Base-by-base conservation (phyloP, 2,329 filamentous ascomycete genomes). In the Knoxdaviesia capensis region DNA sequence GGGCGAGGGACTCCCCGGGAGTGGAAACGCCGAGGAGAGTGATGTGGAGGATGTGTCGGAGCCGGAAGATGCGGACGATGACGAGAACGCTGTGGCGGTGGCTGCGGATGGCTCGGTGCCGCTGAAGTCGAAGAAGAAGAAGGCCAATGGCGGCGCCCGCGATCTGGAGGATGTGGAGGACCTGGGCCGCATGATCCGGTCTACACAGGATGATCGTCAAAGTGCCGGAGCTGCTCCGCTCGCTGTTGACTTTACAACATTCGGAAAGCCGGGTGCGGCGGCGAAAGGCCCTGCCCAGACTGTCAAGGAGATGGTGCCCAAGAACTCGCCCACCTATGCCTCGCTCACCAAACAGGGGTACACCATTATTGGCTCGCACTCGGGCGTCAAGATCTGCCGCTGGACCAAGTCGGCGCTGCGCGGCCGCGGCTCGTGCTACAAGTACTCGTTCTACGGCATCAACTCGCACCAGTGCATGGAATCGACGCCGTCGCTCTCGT, bases 401-500 rank as follows among this genome's bases (percentile, higher is more conserved):
- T 98, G 88, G 88, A 96, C 90, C 7, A 98, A 98, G 61, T 94
- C 87, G 1, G 88, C 88, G 7, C 75, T 96, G 1, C 82, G 88
- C 35, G 88, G 88, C 8, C 79, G 88, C 36, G 90, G 88, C 5
- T 93, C 84, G 29, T 98, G 88, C 65, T 98, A 98, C 69, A 96
- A 98, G 55, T 94, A 77, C 59, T 93, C 84, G 0, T 93, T 98
- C 59, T 98, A 98, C 59, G 88, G 88, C 40, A 98, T 98, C 58
- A 75, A 81, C 48, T 94, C 87, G 0, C 90, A 98, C 55, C 80
- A 93, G 47, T 98, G 88, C 60, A 98, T 98, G 90, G 88, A 98
- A 61, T 88, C 88, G 2, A 96, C 88, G 0, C 88, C 88, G 0
- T 94, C 87, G 0, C 72, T 98, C 4, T 93, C 85, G 7, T 98